These are phyloP conservation scores for Papiliotrema nemorosa DNA, from an alignment of 1,284 basidiomycete genomes.

Conservation along the genomic window DNA sequence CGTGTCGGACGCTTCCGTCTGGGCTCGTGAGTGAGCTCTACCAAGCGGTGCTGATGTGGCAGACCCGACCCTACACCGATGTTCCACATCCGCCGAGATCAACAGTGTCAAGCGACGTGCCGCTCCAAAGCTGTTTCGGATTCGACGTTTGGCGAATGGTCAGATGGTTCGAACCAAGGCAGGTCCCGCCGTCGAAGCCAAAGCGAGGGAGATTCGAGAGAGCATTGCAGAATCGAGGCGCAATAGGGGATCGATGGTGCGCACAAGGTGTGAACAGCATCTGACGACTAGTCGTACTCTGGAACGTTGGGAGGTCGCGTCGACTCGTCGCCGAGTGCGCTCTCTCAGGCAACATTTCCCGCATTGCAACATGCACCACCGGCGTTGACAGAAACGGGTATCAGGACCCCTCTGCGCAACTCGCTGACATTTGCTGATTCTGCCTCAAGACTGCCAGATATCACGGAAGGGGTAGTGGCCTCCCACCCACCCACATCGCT, in stretches of 20 bases:
- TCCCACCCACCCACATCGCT: no score
- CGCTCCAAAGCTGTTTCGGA: slow-evolving; percentile 42
- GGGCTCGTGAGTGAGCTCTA: slow-evolving; percentile 34
- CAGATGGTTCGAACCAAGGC: slow-evolving; percentile 32
- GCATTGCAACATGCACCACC: no score
- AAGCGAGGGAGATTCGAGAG: slow-evolving; percentile 27
- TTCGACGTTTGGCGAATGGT: slow-evolving; percentile 37
- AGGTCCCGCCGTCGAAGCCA: slow-evolving; percentile 33
- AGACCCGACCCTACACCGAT: slow-evolving; percentile 39
- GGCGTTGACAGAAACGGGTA: no score
- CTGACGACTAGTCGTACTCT: not conserved
- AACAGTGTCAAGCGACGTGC: slow-evolving; percentile 37
- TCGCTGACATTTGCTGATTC: no score
- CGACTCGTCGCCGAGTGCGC: no score
- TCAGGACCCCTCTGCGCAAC: no score
- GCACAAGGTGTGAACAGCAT: not conserved
- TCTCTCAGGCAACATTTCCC: no score
- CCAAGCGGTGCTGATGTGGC: not conserved
- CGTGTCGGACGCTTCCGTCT: slow-evolving; percentile 41
- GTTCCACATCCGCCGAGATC: slow-evolving; percentile 30
- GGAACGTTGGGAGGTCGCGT: no score
- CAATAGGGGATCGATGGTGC: not conserved
- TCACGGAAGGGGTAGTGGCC: no score
- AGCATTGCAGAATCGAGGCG: slow-evolving; percentile 20
- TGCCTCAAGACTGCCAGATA: no score